Evolutionary conservation across 2,329 filamentous ascomycete genomes (phyloP), one percentile per base, ranked within the genome.

Genomic region (Rachicladosporium sp.): DNA sequence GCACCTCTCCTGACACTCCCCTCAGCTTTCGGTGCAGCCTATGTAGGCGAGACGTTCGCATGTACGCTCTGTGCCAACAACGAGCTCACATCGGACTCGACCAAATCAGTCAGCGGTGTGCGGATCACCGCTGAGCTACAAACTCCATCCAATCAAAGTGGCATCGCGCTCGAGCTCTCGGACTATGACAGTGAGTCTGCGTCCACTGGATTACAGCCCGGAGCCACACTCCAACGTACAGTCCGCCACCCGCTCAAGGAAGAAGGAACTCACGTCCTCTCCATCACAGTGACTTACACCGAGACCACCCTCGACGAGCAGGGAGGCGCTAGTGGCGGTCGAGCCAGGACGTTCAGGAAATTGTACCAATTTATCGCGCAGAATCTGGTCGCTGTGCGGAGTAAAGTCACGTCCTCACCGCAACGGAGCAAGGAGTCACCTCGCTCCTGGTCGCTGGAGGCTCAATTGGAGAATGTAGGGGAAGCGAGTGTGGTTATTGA

Each of bases 321-420:
- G 15, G 54, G 57, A 29, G 59, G 64, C 46, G 69, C 70, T 13
- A 69, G 68, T 2, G 68, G 69, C 41, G 72, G 71, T 4, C 74
- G 85, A 36, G 80, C 83, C 30, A 71, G 91, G 43, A 93, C 86
- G 8, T 96, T 96, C 57, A 71, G 89, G 49, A 96, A 96, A 65
- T 66, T 98, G 44, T 98, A 96, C 61, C 91, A 96, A 60, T 98
- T 98, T 57, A 80, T 93, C 40, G 91, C 88, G 56, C 89, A 93
- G 66, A 78, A 85, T 31, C 82, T 87, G 44, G 68, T 98, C 49
- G 85, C 88, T 47, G 89, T 98, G 43, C 72, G 89, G 47, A 95
- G 89, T 1, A 98, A 96, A 60, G 76, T 86, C 3, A 19, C 15
- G 15, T 19, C 15, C 15, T 19, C 15, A 19, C 15, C 15, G 15